phyloP scores from a whole-genome alignment of 306 rosid genomes.

The Geum urbanum region DNA sequence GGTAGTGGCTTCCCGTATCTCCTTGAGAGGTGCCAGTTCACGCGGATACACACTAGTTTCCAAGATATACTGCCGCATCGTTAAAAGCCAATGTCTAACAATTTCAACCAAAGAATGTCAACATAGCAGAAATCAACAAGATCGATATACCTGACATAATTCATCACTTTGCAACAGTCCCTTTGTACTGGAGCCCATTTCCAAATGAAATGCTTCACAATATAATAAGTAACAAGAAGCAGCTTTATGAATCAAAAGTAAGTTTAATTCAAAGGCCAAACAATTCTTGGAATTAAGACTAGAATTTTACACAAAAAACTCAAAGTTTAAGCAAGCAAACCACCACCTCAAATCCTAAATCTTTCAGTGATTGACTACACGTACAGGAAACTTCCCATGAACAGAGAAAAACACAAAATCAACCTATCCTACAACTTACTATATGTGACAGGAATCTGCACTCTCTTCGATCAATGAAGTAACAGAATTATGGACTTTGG shows the following conservation, averaged over 20 bases:
- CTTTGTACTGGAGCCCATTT: not conserved
- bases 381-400: not conserved
- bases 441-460: too few relatives aligned
- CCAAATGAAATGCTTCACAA: too few relatives aligned
- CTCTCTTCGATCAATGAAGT: too few relatives aligned
- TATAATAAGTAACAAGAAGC: not conserved
- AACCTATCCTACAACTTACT: too few relatives aligned
- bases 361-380: not conserved
- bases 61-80: constrained; percentile 42
- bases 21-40: constrained; percentile 50
- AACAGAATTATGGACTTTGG: too few relatives aligned
- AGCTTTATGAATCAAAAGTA: not conserved
- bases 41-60: constrained; percentile 62
- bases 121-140: not conserved
- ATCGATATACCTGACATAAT: constrained; percentile 18
- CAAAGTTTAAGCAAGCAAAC: not conserved
- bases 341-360: not conserved
- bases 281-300: not conserved
- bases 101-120: not conserved
- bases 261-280: not conserved
- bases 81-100: not conserved
- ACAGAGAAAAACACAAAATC: not conserved
- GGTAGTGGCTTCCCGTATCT: constrained; percentile 37
- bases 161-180: constrained; percentile 44
- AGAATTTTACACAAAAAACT: not conserved